Base-by-base conservation (phyloP, 108 stramenopile species). In the Nitzschia inconspicua region DNA sequence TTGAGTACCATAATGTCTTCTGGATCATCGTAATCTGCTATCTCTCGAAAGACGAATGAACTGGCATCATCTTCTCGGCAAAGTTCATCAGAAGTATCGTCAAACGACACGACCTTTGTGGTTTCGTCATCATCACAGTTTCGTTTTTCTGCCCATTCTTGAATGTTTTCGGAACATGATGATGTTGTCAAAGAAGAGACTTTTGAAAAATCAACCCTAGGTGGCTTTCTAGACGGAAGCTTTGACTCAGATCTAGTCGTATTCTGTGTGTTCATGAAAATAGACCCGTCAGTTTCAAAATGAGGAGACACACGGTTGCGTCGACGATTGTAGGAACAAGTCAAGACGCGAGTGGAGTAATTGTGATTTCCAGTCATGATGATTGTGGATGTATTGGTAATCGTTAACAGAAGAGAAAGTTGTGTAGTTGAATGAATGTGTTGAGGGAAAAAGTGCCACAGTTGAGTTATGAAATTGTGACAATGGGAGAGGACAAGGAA, bases 1-100 rank as follows among this genome's bases (percentile, higher is more conserved):
- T 73, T 73, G 36, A 73, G 48, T 14, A 60, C 25, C 25, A 65
- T 65, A 51, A 66, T 72, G 25, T 64, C 70, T 24, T 40, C 43
- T 42, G 55, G 52, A 23, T 55, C 26, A 3, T 72, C 70, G 23
- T 57, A 61, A 44, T 57, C 39, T 20, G 26, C 43, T 19, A 37
- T 25, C n/a, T 49, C 36, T 13, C 60, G 60, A 28, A 70, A 70
- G 36, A 70, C 62, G 13, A 53, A 61, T 11, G 68, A 34, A 4
- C 13, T 36, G 27, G 2, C 34, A 4, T 54, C 34, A 19, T n/a
- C n/a, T n/a, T n/a, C n/a, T n/a, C 35, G 10, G 19, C 31, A 36
- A 22, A 18, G 32, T n/a, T 24, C 34, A 14, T 48, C n/a, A n/a
- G n/a, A n/a, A n/a, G n/a, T n/a, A n/a, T n/a, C n/a, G n/a, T n/a